phyloP scores from a whole-genome alignment of 148 eudicot genomes.

The Gaultheria prostrata region DNA sequence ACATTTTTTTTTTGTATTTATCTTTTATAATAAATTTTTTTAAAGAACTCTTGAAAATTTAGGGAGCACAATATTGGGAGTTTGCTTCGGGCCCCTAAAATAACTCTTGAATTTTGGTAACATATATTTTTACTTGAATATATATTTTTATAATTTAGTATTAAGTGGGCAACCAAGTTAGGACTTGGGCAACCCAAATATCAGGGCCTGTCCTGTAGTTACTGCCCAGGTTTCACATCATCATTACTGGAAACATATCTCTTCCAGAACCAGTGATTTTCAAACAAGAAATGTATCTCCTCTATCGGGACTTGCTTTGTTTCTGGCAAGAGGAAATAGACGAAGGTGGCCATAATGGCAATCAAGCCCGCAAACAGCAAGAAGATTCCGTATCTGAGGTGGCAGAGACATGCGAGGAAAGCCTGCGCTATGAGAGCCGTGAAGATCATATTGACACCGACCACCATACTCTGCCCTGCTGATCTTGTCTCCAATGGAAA shows the following conservation, averaged over 20 bases:
- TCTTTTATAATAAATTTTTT: too few species aligned
- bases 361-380: slow-evolving; percentile 75
- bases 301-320: slow-evolving; percentile 95
- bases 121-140: too few species aligned
- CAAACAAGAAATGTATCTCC: slow-evolving; percentile 74
- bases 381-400: slow-evolving; percentile 76
- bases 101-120: too few species aligned
- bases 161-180: too few species aligned
- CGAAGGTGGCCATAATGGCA: slow-evolving; percentile 52
- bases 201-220: too few species aligned
- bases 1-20: too few species aligned
- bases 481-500: slow-evolving; percentile 88
- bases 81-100: too few species aligned
- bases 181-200: too few species aligned
- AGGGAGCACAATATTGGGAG: too few species aligned
- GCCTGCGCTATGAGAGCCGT: slow-evolving; percentile 77
- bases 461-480: slow-evolving; percentile 93
- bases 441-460: slow-evolving; percentile 90
- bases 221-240: neutral
- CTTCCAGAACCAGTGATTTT: slow-evolving; percentile 89
- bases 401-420: slow-evolving; percentile 69
- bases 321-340: slow-evolving; percentile 76
- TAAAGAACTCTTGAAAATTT: too few species aligned
- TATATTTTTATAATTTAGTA: too few species aligned
- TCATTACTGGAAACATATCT: slow-evolving; percentile 1